Base-by-base conservation (phyloP, 108 stramenopile species). In the Cyclotella distinguenda region DNA sequence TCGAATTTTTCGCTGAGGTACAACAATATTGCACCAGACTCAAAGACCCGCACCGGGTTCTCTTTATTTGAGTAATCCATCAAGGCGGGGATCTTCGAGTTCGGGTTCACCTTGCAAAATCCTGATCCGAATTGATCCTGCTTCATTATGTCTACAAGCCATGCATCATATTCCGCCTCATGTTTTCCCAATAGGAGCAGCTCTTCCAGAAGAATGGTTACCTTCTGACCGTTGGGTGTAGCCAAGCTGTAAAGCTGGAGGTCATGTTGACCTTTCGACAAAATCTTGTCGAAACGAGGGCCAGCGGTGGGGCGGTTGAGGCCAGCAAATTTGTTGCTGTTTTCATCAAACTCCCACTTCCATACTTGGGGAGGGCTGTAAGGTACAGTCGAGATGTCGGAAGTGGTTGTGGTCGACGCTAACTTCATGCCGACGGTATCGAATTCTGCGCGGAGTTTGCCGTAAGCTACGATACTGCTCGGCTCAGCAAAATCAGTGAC, bases 201-300 rank as follows among this genome's bases (percentile, higher is more conserved):
- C 60, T 95, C 94, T 64, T 95, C 95, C 10, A 95, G 69, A 44
- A 91, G 53, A 11, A 90, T 90, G 10, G 89, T 86, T 6, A 89
- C 86, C 76, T 95, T 95, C 35, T 82, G 66, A 8, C 95, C 95
- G 72, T 95, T 95, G 23, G 95, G 95, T 11, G 95, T 95, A 18
- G 66, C 89, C 34, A 89, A 34, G 12, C 78, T 81, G 79, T 95
- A 92, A 8, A 94, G 72, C 74, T 95, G 95, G n/a, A 94, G 23
- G 15, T 68, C 50, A 52, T 91, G 83, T 23, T 84, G 55, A 19
- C 92, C 92, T 4, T 18, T 28, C 9, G 87, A 86, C 22, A 95
- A 71, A 10, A 66, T 66, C 55, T 77, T 62, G 11, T 82, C 74
- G 18, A 66, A 55, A 12, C 89, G 77, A n/a, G 90, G 80, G n/a